phyloP scores from a whole-genome alignment of 177 flowering plant genomes.

The Tripterygium wilfordii region DNA sequence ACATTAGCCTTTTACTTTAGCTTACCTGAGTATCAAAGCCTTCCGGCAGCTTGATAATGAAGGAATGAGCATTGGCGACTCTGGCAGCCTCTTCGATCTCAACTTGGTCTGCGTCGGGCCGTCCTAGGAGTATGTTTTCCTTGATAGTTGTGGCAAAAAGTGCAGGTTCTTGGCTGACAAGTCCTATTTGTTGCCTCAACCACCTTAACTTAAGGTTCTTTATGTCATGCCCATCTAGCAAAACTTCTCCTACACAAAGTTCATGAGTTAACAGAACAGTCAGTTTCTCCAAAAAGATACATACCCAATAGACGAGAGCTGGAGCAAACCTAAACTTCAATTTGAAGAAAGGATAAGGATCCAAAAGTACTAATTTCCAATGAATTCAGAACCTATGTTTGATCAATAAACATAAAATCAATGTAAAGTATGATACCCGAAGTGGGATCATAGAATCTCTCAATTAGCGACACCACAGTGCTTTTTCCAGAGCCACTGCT shows the following conservation, averaged over 20 bases:
- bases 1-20: too few species aligned
- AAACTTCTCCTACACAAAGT: conserved; percentile 61
- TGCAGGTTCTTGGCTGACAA: conserved; percentile 98
- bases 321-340: too few species aligned
- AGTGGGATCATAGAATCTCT: conserved; percentile 89
- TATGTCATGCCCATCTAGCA: conserved; percentile 89
- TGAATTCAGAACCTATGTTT: too few species aligned
- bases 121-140: conserved; percentile 85
- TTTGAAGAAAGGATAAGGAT: too few species aligned
- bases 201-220: conserved; percentile 72
- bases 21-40: conserved; percentile 91
- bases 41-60: conserved; percentile 79
- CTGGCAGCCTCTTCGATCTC: conserved; percentile 95
- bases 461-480: conserved; percentile 94
- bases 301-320: too few species aligned
- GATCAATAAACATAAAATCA: too few species aligned
- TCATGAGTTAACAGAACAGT: too few species aligned
- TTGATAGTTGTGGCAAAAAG: conserved; percentile 87
- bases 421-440: too few species aligned
- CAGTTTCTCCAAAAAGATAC: too few species aligned
- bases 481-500: conserved; percentile 99
- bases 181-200: conserved; percentile 94
- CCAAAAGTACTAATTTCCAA: too few species aligned
- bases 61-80: conserved; percentile 95
- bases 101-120: conserved; percentile 71